Evolutionary conservation across 257 asterid genomes (phyloP).

Genomic region (Ilex aquifolium): DNA sequence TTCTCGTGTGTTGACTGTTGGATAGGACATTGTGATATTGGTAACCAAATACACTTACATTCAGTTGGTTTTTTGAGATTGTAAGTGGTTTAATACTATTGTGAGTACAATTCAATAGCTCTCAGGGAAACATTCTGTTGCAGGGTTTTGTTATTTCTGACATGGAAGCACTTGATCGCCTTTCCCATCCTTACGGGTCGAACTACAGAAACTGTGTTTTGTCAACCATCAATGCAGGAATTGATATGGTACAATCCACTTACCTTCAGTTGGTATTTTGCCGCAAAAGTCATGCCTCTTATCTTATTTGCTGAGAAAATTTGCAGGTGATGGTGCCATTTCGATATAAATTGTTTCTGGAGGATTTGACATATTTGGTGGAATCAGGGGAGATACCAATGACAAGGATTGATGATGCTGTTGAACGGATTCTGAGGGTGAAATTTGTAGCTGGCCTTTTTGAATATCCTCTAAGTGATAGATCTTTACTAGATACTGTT

Average conservation of each 20-base stretch:
- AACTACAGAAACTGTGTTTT: conserved; percentile 58
- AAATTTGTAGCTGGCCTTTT: conserved; percentile 80
- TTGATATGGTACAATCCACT: conserved; percentile 54
- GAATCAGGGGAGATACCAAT: conserved; percentile 84
- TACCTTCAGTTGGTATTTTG: too few species aligned
- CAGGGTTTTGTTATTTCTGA: conserved; percentile 82
- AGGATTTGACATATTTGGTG: conserved; percentile 61
- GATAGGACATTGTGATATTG: background rate
- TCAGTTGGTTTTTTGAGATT: background rate
- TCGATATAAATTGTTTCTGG: conserved; percentile 74
- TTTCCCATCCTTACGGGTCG: conserved; percentile 51
- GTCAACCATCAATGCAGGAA: conserved; percentile 61
- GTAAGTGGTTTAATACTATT: background rate
- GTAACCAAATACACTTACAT: too few species aligned
- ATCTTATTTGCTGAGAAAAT: background rate
- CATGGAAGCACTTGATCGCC: conserved; percentile 75
- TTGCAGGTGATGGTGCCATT: conserved; percentile 97
- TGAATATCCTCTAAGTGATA: conserved; percentile 72
- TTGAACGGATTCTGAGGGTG: conserved; percentile 86
- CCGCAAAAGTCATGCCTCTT: background rate
- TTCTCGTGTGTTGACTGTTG: background rate
- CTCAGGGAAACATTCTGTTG: background rate
- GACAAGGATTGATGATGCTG: conserved; percentile 87
- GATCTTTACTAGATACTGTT: conserved; percentile 75
- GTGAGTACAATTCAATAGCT: background rate